Evolutionary conservation across 2,329 filamentous ascomycete genomes (phyloP), one percentile per base, ranked within the genome.

Genomic region (Arthrobotrys musiformis): DNA sequence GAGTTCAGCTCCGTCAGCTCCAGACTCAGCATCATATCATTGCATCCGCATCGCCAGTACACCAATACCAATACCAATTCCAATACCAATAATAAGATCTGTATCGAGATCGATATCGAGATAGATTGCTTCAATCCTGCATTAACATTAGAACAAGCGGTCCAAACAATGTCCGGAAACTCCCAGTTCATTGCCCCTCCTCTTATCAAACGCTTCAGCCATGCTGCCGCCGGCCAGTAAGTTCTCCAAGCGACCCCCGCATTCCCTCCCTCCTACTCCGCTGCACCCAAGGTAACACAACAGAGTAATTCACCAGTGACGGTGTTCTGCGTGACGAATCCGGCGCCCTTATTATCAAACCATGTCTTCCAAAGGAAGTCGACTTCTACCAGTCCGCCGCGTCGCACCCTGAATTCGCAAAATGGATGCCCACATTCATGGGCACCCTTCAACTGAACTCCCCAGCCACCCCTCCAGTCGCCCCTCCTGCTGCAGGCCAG

Each of bases 341-440:
- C 64, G 95, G 95, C 82, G 89, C 91, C 79, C 86, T 98, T 35
- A 92, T 99, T 83, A 93, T 97, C 82, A 99, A 99, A 84, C 95
- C 95, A 17, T 98, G 94, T 84, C 97, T 92, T 0, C 85, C 89
- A 79, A 87, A 90, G 79, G 95, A 99, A 85, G 89, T 98, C 81
- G 87, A 90, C 50, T 99, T 99, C 84, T 99, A 99, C 86, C 89
- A 97, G 83, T 89, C 89, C 42, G 82, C 90, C 28, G 84, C 88
- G 35, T 84, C 87, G 22, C 91, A 97, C 82, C 89, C 90, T 30
- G 89, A 90, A 1, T 93, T 98, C 81, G 88, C 90, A 61, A 88
- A 90, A 24, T 88, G 94, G 81, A 94, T 98, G 87, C 94, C 95
- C 52, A 87, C 89, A 4, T 98, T 90, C 84, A 89, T 97, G 84